phyloP scores from a whole-genome alignment of 345 rosid genomes.

The Pistacia atlantica region DNA sequence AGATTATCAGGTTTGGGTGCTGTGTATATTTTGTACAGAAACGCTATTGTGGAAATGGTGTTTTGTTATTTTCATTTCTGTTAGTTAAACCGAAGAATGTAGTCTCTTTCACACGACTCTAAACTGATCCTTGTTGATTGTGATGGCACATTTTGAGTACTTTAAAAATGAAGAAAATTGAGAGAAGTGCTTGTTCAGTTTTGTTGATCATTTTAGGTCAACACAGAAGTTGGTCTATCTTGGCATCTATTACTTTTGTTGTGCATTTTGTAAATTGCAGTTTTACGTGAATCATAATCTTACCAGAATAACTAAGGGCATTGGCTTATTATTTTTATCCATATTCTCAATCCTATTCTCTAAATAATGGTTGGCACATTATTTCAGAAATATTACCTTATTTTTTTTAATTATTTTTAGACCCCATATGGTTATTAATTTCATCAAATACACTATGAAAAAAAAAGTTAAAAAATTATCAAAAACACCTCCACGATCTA shows the following conservation, averaged over 20 bases:
- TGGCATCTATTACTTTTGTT: not conserved
- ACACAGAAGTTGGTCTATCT: not conserved
- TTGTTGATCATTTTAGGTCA: not conserved
- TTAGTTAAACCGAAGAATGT: constrained; percentile 4
- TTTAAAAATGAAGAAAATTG: not conserved
- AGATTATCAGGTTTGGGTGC: constrained; percentile 31
- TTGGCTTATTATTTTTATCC: too few species aligned
- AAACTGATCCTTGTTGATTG: not conserved
- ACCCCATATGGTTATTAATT: too few species aligned
- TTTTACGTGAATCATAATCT: not conserved
- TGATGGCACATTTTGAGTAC: not conserved
- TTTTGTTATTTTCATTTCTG: not conserved
- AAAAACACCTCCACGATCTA: too few species aligned
- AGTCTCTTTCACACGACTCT: not conserved
- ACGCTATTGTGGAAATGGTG: constrained; percentile 9
- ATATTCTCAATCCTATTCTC: too few species aligned
- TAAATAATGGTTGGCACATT: too few species aligned
- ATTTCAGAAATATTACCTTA: too few species aligned
- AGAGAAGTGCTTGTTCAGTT: not conserved
- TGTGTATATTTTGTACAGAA: constrained; percentile 41
- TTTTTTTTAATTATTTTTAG: too few species aligned
- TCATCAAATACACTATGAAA: too few species aligned
- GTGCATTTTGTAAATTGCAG: not conserved
- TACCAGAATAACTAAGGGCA: too few species aligned
- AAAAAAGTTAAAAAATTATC: too few species aligned